Conservation (phyloP, 2,329 filamentous ascomycete genomes). For the Pseudonectria foliicola region DNA sequence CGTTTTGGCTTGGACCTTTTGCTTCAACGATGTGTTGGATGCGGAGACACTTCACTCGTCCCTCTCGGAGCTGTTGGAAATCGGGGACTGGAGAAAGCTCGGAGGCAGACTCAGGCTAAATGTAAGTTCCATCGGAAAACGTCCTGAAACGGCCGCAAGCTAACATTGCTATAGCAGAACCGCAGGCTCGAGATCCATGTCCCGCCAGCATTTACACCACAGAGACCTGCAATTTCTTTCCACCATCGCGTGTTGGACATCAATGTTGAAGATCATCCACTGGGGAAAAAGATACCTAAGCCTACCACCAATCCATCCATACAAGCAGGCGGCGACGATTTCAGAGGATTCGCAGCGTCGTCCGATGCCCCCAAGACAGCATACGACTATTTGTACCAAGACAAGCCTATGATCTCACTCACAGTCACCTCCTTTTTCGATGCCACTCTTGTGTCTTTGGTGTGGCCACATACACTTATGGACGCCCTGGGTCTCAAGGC, state of each 20-base stretch:
- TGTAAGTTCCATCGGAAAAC: not conserved
- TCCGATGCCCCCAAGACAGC: slow-evolving; percentile 18
- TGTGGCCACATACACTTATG: slow-evolving; percentile 40
- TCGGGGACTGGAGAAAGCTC: slow-evolving; percentile 36
- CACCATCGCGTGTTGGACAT: slow-evolving; percentile 30
- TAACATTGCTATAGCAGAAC: slow-evolving; percentile 6
- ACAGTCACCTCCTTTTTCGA: slow-evolving; percentile 43
- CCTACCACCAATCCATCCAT: slow-evolving; percentile 11
- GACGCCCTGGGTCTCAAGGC: slow-evolving; percentile 37
- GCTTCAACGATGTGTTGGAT: slow-evolving; percentile 24
- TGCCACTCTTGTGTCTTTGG: slow-evolving; percentile 40
- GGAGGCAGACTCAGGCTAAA: slow-evolving; percentile 25
- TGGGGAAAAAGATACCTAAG: slow-evolving; percentile 31
- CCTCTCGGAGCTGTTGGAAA: slow-evolving; percentile 12
- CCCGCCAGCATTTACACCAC: slow-evolving; percentile 21
- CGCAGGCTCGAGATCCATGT: slow-evolving; percentile 27
- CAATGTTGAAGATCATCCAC: slow-evolving; percentile 33
- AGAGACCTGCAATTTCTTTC: slow-evolving; percentile 34
- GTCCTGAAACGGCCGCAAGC: not conserved
- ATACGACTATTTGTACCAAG: slow-evolving; percentile 33
- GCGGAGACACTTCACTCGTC: slow-evolving; percentile 23
- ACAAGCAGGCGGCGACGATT: slow-evolving; percentile 8
- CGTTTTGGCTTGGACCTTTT: too few species aligned
- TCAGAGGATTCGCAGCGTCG: slow-evolving; percentile 10
- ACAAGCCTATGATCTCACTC: slow-evolving; percentile 39